Percentiles rank a stretch among this genome's conserved stretches.
phyloP scores from a whole-genome alignment of 2,329 filamentous ascomycete genomes.

The Penicillium sclerotiorum region DNA sequence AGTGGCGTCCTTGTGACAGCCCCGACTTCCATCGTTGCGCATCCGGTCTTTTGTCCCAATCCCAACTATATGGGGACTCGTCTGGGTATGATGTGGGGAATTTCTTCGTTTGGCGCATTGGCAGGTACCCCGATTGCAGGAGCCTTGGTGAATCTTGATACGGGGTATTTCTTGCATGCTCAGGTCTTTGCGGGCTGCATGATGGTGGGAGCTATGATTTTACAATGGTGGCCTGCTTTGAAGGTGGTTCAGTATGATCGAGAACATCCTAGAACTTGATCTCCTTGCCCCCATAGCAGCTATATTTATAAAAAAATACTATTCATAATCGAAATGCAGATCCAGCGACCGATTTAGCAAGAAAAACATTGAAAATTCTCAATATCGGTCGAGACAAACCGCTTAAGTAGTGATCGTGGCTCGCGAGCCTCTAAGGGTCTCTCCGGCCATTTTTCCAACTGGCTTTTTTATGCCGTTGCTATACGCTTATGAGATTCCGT shows the following conservation, averaged over 20 bases:
- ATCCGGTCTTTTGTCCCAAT: constrained; percentile 32
- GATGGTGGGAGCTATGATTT: constrained; percentile 31
- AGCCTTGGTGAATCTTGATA: constrained; percentile 30
- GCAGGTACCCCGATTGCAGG: constrained; percentile 37
- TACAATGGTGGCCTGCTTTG: constrained; percentile 33
- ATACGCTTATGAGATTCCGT: no score
- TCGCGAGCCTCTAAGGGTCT: no score
- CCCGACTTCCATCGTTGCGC: constrained; percentile 33
- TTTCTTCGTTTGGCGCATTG: constrained; percentile 35
- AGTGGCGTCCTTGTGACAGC: constrained; percentile 35
- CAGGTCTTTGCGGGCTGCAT: constrained; percentile 37
- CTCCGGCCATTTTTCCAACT: no score
- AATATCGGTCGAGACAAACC: neutral
- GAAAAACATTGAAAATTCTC: neutral
- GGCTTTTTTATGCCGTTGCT: no score
- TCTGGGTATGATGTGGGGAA: constrained; percentile 40
- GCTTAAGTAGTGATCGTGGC: no score
- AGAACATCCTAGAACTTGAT: constrained; percentile 4
- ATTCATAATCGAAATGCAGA: no score
- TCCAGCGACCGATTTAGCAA: no score
- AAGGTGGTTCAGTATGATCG: constrained; percentile 27
- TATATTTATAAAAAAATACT: neutral
- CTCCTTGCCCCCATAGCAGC: no score
- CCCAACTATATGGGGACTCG: constrained; percentile 32
- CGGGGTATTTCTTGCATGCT: constrained; percentile 29